Conservation (phyloP, 2,329 filamentous ascomycete genomes). For the Neofusicoccum umdonicola region DNA sequence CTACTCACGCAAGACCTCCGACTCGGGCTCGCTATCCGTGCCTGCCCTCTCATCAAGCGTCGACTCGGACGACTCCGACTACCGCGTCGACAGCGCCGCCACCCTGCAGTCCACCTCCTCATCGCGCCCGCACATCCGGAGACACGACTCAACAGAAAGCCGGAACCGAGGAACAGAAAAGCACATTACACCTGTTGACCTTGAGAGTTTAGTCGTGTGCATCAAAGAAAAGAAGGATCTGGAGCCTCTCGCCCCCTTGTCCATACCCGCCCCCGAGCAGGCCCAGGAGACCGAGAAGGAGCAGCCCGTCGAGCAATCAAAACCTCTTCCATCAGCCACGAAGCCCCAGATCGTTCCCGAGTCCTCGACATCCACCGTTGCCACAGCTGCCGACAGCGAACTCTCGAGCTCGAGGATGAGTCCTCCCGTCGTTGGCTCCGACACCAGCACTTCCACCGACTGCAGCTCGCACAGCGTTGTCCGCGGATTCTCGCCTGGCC, state of each 20-base stretch:
- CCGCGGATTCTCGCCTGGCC: constrained; percentile 79
- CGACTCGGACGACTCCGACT: constrained; percentile 41
- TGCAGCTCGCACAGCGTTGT: constrained; percentile 69
- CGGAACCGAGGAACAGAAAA: constrained; percentile 73
- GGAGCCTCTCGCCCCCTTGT: constrained; percentile 53
- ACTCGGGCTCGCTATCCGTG: constrained; percentile 26
- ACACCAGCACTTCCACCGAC: constrained; percentile 63
- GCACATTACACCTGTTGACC: constrained; percentile 87
- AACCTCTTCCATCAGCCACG: constrained; percentile 33
- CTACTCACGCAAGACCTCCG: constrained; percentile 27
- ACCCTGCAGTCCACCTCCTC: constrained; percentile 48
- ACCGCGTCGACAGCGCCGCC: constrained; percentile 44
- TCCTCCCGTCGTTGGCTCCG: constrained; percentile 49
- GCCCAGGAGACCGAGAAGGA: constrained; percentile 39
- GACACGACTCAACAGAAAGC: constrained; percentile 68
- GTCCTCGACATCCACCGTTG: constrained; percentile 59
- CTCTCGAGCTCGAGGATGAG: constrained; percentile 37
- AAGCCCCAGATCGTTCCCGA: constrained; percentile 51
- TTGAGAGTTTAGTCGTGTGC: constrained; percentile 90
- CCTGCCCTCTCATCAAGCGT: constrained; percentile 49
- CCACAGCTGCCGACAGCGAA: constrained; percentile 40
- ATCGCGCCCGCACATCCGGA: constrained; percentile 64
- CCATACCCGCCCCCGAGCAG: constrained; percentile 30
- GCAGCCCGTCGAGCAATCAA: constrained; percentile 38
- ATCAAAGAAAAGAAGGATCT: constrained; percentile 82